phyloP scores from a whole-genome alignment of 768 basidiomycete genomes.

The Lactarius akahatsu region DNA sequence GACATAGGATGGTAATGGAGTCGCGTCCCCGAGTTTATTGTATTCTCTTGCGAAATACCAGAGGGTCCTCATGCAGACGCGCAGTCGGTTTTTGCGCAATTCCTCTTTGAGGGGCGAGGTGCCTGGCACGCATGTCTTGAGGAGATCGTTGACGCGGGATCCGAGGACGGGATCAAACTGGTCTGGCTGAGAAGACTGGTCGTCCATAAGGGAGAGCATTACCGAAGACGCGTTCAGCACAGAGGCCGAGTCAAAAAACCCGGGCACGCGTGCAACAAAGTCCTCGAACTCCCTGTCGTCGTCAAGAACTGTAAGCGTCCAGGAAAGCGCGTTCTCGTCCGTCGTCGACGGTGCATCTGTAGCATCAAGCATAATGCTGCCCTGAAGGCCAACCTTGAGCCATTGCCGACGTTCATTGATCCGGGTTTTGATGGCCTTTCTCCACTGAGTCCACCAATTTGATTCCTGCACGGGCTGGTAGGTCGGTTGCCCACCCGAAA shows the following conservation, averaged over 20 bases:
- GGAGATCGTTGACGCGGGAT: conserved; percentile 10
- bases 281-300: conserved; percentile 12
- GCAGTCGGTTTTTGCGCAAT: neutral
- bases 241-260: neutral
- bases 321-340: conserved; percentile 4
- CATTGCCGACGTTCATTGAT: neutral
- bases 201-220: neutral
- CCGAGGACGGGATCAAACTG: conserved; percentile 12
- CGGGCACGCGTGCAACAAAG: conserved; percentile 11
- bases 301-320: conserved; percentile 15
- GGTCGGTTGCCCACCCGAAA: neutral
- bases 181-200: no score
- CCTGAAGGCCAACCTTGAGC: conserved; percentile 4
- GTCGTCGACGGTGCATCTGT: neutral
- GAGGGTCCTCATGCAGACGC: conserved; percentile 5
- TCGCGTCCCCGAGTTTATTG: neutral
- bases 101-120: conserved; percentile 2
- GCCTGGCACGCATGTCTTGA: conserved; percentile 6
- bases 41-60: conserved; percentile 11
- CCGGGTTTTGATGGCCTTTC: neutral
- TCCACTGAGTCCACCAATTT: neutral
- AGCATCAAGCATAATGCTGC: conserved; percentile 2
- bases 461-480: neutral
- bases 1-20: neutral
- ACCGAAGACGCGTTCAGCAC: neutral